A percentile compares a stretch with the other conserved stretches of the same genome.
phyloP scores from a whole-genome alignment of 257 asterid species.

The Solanum corneliomulleri region DNA sequence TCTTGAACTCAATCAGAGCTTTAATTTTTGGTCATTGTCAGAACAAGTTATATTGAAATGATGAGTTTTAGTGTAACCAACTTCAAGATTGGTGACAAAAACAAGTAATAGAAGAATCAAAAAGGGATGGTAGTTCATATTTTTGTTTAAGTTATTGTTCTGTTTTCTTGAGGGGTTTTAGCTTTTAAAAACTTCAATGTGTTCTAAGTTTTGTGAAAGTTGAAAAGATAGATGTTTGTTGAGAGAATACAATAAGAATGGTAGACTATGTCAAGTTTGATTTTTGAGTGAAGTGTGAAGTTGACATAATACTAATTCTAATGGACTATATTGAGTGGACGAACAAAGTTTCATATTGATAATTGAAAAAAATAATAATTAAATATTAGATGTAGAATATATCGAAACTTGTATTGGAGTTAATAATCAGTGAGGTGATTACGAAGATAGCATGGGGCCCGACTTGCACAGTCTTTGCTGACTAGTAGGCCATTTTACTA shows the following conservation, averaged over 20 bases:
- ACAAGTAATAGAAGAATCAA: background rate
- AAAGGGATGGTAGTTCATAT: background rate
- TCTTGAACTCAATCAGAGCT: background rate
- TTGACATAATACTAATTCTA: background rate
- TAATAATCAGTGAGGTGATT: background rate
- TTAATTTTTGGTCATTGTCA: background rate
- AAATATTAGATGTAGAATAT: background rate
- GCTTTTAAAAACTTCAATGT: too few species aligned
- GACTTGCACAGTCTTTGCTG: background rate
- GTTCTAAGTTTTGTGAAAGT: background rate
- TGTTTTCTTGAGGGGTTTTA: too few species aligned
- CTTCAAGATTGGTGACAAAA: background rate
- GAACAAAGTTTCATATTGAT: background rate
- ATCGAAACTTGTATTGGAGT: background rate
- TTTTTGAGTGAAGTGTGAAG: background rate
- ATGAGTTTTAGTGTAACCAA: background rate
- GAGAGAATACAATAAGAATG: background rate
- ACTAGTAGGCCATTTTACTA: background rate
- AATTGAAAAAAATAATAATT: background rate
- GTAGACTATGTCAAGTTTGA: background rate
- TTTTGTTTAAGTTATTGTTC: background rate
- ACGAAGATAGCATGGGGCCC: background rate
- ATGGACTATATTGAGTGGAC: background rate
- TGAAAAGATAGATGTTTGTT: background rate
- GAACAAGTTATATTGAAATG: background rate